Conservation (phyloP, 1,284 basidiomycete genomes). For the Singerocomus inundabilis region DNA sequence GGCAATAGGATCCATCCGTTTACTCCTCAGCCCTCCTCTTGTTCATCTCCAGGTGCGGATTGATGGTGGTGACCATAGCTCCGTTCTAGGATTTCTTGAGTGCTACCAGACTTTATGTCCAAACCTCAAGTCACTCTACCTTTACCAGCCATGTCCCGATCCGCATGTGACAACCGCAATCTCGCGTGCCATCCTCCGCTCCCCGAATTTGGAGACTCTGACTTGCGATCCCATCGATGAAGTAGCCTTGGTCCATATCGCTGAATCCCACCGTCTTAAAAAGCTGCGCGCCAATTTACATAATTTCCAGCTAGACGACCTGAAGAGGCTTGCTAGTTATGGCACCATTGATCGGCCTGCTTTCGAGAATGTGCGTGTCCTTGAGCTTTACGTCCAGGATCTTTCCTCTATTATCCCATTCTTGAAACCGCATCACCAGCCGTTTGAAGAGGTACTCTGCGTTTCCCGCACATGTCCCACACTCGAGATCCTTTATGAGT, state of each 20-base stretch:
- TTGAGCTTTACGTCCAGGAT: neutral
- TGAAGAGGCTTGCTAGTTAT: neutral
- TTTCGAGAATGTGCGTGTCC: constrained; percentile 9
- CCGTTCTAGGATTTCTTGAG: constrained; percentile 6
- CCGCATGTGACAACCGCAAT: neutral
- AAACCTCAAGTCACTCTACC: constrained; percentile 10
- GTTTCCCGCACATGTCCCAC: neutral
- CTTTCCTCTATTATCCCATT: constrained; percentile 9
- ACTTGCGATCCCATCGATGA: constrained; percentile 4
- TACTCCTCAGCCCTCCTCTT: constrained; percentile 17
- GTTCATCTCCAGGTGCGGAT: neutral
- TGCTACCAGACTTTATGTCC: constrained; percentile 9
- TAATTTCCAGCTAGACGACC: neutral
- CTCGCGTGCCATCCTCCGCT: constrained; percentile 9
- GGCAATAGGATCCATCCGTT: neutral
- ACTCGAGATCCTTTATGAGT: neutral
- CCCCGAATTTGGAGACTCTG: neutral
- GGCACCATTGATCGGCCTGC: neutral
- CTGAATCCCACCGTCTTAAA: constrained; percentile 2
- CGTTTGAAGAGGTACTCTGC: constrained; percentile 6
- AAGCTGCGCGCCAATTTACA: neutral
- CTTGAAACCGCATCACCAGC: constrained; percentile 4
- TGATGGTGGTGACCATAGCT: neutral
- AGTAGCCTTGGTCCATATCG: neutral
- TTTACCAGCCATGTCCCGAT: neutral